Conservation (phyloP, 805 yeast genomes). For the Lipomyces spencermartinsiae region DNA sequence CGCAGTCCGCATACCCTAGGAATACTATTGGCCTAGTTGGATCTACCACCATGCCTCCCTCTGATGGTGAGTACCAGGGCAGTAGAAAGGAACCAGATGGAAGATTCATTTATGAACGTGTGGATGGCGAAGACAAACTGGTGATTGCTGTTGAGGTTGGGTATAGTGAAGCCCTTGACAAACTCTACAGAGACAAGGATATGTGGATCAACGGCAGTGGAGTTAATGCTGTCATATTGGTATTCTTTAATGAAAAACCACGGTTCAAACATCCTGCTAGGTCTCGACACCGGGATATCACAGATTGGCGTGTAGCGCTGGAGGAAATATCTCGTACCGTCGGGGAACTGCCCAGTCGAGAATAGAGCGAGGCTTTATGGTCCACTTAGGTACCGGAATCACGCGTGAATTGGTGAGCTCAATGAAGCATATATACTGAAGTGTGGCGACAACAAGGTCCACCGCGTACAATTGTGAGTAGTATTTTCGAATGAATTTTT, state of each 20-base stretch:
- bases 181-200: not conserved
- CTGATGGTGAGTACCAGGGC: not conserved
- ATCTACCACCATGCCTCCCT: too few species aligned
- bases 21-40: too few species aligned
- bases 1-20: not conserved
- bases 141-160: not conserved
- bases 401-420: too few species aligned
- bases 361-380: too few species aligned
- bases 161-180: not conserved
- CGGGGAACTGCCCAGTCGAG: too few species aligned
- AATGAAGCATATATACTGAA: too few species aligned
- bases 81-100: not conserved
- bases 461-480: too few species aligned
- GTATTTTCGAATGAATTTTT: too few species aligned
- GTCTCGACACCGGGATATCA: not conserved
- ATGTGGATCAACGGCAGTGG: not conserved
- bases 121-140: not conserved
- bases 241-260: not conserved
- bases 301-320: not conserved
- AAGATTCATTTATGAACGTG: too few species aligned
- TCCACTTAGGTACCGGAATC: too few species aligned
- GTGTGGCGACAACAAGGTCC: too few species aligned
- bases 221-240: conserved; percentile 1
- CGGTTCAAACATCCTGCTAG: not conserved
- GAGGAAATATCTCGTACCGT: not conserved